Evolutionary conservation across 164 flowering plant species (phyloP), one percentile per base, ranked within the genome.

Genomic region (Berberis thunbergii): DNA sequence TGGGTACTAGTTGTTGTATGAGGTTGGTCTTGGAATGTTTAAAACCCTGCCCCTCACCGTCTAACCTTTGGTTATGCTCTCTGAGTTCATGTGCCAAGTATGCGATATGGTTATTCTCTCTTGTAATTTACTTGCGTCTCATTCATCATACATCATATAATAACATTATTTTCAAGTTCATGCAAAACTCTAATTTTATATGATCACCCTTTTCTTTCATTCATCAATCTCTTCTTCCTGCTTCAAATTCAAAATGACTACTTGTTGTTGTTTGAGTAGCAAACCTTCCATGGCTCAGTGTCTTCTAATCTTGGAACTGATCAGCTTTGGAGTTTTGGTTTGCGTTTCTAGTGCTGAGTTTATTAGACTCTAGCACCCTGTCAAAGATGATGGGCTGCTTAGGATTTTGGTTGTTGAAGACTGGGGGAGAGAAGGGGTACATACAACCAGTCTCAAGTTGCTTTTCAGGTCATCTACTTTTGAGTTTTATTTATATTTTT

Each of bases 351-450:
- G 38, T 13, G 68, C 45, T 48, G 62, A 57, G 11, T 7, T 57
- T 57, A 12, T 12, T 40, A 65, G 68, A 7, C 49, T 57, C 40
- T 10, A 65, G n/a, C 61, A 65, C 11, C 44, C 42, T 5, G 43
- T 40, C 1, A 60, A 67, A 13, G 53, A 2, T 2, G 64, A 54
- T 60, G 69, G 50, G 38, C 52, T 58, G 7, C 69, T 67, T 52
- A 67, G 57, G 12, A 60, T 67, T 45, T 43, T 67, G 48, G 69
- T 67, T 8, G 45, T 67, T 43, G 64, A 64, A 12, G 69, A 67
- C 44, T 67, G 69, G 69, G 67, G 66, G 39, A 64, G 63, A 60
- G 60, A 41, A 67, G 69, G 59, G 69, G 59, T 10, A 38, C 58
- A 3, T 60, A 39, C 38, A 67, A 67, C 43, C 69, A 67, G 54